A percentile compares a stretch with the other conserved stretches of the same genome.
phyloP scores from a whole-genome alignment of 2,329 filamentous ascomycete genomes.

The Waltergamsia citrina region DNA sequence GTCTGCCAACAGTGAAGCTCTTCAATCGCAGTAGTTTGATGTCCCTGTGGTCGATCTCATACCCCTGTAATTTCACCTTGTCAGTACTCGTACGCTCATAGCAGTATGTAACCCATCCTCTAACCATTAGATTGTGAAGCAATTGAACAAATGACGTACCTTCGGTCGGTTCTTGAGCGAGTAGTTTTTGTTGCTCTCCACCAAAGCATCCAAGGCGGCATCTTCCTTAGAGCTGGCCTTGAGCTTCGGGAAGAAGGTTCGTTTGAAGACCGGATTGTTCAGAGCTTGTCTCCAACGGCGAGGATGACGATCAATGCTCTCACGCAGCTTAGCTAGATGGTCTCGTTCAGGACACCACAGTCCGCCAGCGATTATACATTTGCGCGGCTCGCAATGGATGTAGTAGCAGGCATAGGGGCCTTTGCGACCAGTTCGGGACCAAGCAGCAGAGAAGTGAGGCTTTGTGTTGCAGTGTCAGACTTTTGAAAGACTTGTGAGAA shows the following conservation, averaged over 20 bases:
- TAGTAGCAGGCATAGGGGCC: slow-evolving; percentile 86
- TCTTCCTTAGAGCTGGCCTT: slow-evolving; percentile 25
- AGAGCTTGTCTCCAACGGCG: slow-evolving; percentile 60
- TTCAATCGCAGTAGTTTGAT: slow-evolving; percentile 73
- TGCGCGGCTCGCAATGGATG: slow-evolving; percentile 66
- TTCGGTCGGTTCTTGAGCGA: slow-evolving; percentile 82
- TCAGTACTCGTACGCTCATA: background rate
- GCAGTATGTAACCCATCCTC: no score
- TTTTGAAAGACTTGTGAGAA: background rate
- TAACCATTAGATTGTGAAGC: no score
- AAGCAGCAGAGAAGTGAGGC: slow-evolving; percentile 77
- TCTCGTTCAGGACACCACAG: slow-evolving; percentile 69
- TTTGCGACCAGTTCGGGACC: slow-evolving; percentile 80
- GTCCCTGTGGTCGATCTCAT: slow-evolving; percentile 62
- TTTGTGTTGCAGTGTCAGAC: slow-evolving; percentile 18
- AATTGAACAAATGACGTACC: slow-evolving; percentile 32
- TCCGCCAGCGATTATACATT: slow-evolving; percentile 63
- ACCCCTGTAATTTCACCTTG: slow-evolving; percentile 49
- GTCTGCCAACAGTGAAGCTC: slow-evolving; percentile 65
- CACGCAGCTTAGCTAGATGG: slow-evolving; percentile 57
- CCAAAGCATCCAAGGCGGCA: slow-evolving; percentile 60
- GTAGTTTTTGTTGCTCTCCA: slow-evolving; percentile 57
- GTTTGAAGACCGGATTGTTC: slow-evolving; percentile 48
- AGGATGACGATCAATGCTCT: slow-evolving; percentile 66
- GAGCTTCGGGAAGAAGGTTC: slow-evolving; percentile 48